These are phyloP conservation scores for Piedraia hortae DNA, from an alignment of 2,329 filamentous ascomycete genomes.

Conservation along the genomic window DNA sequence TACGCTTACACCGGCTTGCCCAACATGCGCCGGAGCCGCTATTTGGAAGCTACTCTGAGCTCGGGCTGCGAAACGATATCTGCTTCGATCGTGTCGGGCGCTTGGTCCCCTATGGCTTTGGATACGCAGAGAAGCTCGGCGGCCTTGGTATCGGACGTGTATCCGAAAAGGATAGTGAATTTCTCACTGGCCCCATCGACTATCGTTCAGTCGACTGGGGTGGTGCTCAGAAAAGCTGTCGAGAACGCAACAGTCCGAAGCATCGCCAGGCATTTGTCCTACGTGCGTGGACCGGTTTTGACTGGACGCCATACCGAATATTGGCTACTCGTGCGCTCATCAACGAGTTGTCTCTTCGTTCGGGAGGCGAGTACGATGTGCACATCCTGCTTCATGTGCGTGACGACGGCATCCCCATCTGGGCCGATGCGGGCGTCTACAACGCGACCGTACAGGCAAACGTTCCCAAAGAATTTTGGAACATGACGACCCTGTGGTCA, in stretches of 20 bases:
- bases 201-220: slow-evolving; percentile 23
- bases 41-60: slow-evolving; percentile 21
- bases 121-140: slow-evolving; percentile 18
- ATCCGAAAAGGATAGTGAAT: slow-evolving; percentile 19
- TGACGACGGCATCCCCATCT: slow-evolving; percentile 47
- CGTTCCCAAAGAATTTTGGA: slow-evolving; percentile 61
- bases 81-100: slow-evolving; percentile 25
- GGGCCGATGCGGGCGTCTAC: slow-evolving; percentile 46
- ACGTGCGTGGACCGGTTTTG: slow-evolving; percentile 57
- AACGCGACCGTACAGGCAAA: slow-evolving; percentile 36
- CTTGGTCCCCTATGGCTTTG: slow-evolving; percentile 23
- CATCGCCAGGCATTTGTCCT: slow-evolving; percentile 57
- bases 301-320: slow-evolving; percentile 53
- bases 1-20: slow-evolving; percentile 32
- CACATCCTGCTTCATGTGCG: slow-evolving; percentile 69
- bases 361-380: slow-evolving; percentile 65
- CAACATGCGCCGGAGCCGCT: slow-evolving; percentile 21
- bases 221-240: slow-evolving; percentile 19
- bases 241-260: slow-evolving; percentile 21
- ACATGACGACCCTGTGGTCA: slow-evolving; percentile 76
- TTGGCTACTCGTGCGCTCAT: slow-evolving; percentile 63
- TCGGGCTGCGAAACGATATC: slow-evolving; percentile 20
- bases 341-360: slow-evolving; percentile 50
- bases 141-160: slow-evolving; percentile 22
- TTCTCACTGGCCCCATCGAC: slow-evolving; percentile 22